Conservation (phyloP, 495 filamentous ascomycete species). For the Talaromyces trachyspermus region DNA sequence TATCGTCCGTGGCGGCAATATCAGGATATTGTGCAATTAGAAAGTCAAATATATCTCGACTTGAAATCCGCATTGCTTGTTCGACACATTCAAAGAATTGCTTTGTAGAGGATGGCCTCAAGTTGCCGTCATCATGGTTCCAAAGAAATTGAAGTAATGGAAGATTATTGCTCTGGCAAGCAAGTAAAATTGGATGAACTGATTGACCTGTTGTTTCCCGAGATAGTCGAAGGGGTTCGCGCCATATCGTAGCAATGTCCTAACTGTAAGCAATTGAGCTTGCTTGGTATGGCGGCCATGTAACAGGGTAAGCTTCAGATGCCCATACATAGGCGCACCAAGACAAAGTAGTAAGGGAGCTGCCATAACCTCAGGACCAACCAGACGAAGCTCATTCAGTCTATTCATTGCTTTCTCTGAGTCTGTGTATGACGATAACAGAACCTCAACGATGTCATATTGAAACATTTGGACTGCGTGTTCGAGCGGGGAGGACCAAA, state of each 20-base stretch:
- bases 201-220: not conserved
- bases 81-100: not conserved
- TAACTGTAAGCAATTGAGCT: not conserved
- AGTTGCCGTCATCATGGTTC: not conserved
- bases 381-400: not conserved
- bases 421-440: not conserved
- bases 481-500: not conserved
- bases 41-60: not conserved
- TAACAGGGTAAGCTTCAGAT: not conserved
- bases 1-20: not conserved
- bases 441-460: not conserved
- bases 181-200: not conserved
- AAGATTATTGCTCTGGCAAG: not conserved
- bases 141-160: not conserved
- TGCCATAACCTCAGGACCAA: not conserved
- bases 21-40: not conserved
- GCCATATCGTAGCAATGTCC: not conserved
- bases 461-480: not conserved
- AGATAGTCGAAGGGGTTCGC: not conserved
- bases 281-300: not conserved
- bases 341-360: not conserved
- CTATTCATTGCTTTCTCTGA: not conserved
- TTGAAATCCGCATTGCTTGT: not conserved
- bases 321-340: not conserved
- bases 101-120: not conserved